Evolutionary conservation across 306 rosid genomes (phyloP), one percentile per base, ranked within the genome.

Genomic region (Ceratonia siliqua): DNA sequence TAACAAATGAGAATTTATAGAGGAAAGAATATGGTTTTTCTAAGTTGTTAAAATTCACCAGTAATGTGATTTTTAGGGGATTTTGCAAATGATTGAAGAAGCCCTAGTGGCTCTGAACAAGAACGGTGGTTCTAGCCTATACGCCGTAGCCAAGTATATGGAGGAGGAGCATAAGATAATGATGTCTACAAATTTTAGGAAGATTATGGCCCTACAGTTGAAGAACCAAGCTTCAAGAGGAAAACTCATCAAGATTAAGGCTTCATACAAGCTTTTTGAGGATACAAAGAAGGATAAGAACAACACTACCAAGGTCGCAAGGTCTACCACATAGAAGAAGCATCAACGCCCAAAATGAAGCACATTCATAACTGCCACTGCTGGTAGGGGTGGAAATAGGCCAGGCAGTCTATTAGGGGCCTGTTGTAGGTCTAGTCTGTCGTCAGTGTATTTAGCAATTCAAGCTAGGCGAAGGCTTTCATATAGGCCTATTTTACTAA

Each of bases 101-200:
- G 98, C 98, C 2, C 41, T 94, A 58, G 0, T 79, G 79, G 88
- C 88, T n/a, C 71, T 94, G 62, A 85, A 88, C 25, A 96, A 94
- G 72, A 94, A 80, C 72, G 83, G 88, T 0, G 98, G 98, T 0
- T 91, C 98, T 22, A 94, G 98, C 25, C 92, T 96, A 1, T 85
- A 94, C 70, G 98, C 98, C 25, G 89, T 94, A 82, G 96, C 90
- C 5, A 94, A 91, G 81, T 86, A 83, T 89, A 89, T 91, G 92
- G 98, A 89, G 75, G 91, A 86, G 80, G 91, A 91, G 84, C 96
- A 89, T 66, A 86, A 89, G 75, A 68, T 84, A 13, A 92, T 74
- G 17, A 91, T 94, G 1, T 97, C 98, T 0, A 75, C 58, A 56
- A 91, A 94, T 62, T 94, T 89, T 87, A 89, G 61, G 87, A 94